phyloP scores from a whole-genome alignment of 495 filamentous ascomycete genomes.

The Lepraria neglecta region DNA sequence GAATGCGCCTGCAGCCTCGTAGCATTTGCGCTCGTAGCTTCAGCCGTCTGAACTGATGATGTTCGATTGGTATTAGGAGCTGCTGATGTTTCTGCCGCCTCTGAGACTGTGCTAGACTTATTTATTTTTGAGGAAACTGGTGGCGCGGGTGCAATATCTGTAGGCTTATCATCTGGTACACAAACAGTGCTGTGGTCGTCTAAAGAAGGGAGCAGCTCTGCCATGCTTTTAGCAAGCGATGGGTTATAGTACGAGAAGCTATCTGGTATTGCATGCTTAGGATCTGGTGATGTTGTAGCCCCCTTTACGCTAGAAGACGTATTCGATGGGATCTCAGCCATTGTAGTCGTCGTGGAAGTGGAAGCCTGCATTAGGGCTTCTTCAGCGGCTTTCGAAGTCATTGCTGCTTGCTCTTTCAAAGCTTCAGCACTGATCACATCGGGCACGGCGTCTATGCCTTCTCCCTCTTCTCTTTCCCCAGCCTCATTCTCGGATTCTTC shows the following conservation, averaged over 20 bases:
- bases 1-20: constrained; percentile 13
- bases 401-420: constrained; percentile 6
- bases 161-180: neutral
- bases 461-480: constrained; percentile 35
- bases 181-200: constrained; percentile 1
- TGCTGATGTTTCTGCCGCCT: neutral
- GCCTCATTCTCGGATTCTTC: constrained; percentile 46
- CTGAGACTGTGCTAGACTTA: neutral
- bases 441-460: constrained; percentile 24
- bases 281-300: neutral
- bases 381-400: neutral
- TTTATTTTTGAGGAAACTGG: neutral
- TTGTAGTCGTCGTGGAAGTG: neutral
- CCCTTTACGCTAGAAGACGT: neutral
- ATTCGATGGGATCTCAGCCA: neutral
- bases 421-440: constrained; percentile 26
- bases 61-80: constrained; percentile 19
- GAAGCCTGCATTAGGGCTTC: neutral
- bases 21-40: neutral
- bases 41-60: constrained; percentile 21
- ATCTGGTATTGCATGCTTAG: neutral
- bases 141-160: neutral
- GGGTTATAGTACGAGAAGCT: constrained; percentile 5
- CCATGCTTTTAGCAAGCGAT: neutral
- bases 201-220: neutral